Evolutionary conservation across 202 grass and related monocot genomes (phyloP).

Genomic region (Panicum hallii): DNA sequence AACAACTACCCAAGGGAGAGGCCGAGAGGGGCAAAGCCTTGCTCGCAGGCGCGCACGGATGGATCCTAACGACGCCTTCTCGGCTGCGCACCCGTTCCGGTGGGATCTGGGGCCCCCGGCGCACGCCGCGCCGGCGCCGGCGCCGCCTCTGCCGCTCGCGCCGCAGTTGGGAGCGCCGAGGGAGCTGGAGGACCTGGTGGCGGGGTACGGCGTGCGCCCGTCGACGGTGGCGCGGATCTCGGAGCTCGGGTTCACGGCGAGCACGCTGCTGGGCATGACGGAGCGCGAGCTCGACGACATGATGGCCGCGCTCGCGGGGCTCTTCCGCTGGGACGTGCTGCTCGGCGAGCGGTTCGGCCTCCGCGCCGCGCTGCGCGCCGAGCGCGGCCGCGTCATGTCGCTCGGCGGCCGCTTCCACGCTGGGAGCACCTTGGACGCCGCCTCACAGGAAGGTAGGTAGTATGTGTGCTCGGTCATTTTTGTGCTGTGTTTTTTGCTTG

Average conservation of each 20-base stretch:
- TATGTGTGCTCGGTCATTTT: background rate
- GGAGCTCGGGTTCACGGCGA: slow-evolving; percentile 94
- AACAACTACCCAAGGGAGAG: background rate
- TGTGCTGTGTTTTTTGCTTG: background rate
- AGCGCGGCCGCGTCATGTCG: slow-evolving; percentile 65
- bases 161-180: slow-evolving; percentile 48
- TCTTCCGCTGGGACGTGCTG: slow-evolving; percentile 94
- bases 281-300: slow-evolving; percentile 98
- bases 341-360: slow-evolving; percentile 95
- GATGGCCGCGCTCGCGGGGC: slow-evolving; percentile 81
- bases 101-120: slow-evolving; percentile 65
- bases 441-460: slow-evolving; percentile 75
- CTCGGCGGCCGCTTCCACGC: slow-evolving; percentile 41
- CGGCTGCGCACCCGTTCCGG: slow-evolving; percentile 74
- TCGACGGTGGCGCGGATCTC: slow-evolving; percentile 85
- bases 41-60: background rate
- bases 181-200: slow-evolving; percentile 88
- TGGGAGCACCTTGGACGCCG: slow-evolving; percentile 60
- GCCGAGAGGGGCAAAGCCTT: no score
- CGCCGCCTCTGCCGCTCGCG: background rate
- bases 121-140: slow-evolving; percentile 12
- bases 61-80: slow-evolving; percentile 66
- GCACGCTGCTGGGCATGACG: slow-evolving; percentile 92
- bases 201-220: slow-evolving; percentile 82
- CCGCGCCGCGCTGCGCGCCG: slow-evolving; percentile 80